Evolutionary conservation across 305 asterid species (phyloP).

Genomic region (Coffea humblotiana): DNA sequence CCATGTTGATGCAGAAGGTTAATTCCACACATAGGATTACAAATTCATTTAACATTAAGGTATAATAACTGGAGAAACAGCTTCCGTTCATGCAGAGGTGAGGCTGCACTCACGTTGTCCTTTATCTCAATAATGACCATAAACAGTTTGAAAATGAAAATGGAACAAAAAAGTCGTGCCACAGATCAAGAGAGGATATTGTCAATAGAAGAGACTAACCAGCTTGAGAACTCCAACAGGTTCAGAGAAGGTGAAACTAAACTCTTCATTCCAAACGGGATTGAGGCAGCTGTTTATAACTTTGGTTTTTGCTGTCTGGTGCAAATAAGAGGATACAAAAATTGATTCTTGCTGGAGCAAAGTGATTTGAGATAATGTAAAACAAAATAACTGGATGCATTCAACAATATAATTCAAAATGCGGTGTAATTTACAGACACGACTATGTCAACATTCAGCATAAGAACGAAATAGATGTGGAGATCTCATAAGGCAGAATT

Average conservation of each 20-base stretch:
- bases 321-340: background rate
- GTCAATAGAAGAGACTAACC: conserved; percentile 23
- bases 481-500: background rate
- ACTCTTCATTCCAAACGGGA: conserved; percentile 57
- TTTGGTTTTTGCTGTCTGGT: conserved; percentile 47
- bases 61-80: background rate
- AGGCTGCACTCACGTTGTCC: background rate
- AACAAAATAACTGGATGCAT: background rate
- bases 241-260: conserved; percentile 40
- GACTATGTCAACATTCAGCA: background rate
- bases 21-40: background rate
- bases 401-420: background rate
- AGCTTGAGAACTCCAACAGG: conserved; percentile 38
- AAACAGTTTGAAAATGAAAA: background rate
- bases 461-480: background rate
- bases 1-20: background rate
- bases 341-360: background rate
- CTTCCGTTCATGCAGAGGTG: background rate
- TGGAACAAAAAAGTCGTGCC: background rate
- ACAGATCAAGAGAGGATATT: background rate
- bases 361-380: background rate
- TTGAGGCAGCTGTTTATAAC: conserved; percentile 46
- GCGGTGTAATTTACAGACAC: background rate
- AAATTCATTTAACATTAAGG: background rate
- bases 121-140: background rate